Evolutionary conservation across 73 alveolate genomes (phyloP).

Genomic region (Effrenium voratum): DNA sequence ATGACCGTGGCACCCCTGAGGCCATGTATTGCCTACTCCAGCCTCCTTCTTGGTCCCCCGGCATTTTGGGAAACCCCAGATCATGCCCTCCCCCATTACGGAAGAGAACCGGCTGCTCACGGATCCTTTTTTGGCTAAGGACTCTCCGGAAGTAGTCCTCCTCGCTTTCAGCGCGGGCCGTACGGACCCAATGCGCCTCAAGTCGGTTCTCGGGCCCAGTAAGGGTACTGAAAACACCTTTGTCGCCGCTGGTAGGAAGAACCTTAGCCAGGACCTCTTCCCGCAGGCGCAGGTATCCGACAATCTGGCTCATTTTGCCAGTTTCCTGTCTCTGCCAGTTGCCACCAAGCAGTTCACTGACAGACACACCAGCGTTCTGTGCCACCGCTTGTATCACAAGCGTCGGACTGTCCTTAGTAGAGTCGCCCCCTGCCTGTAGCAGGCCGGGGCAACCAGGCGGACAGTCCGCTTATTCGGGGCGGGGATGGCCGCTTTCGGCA

Average conservation of each 20-base stretch:
- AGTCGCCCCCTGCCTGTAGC: background rate
- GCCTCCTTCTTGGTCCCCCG: background rate
- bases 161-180: background rate
- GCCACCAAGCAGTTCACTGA: background rate
- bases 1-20: background rate
- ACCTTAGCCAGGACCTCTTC: background rate
- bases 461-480: background rate
- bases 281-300: background rate
- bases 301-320: background rate
- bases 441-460: background rate
- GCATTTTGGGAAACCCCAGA: background rate
- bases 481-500: background rate
- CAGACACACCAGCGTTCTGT: background rate
- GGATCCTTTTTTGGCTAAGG: background rate
- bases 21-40: background rate
- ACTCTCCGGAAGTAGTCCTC: background rate
- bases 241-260: background rate
- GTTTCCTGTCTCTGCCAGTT: background rate
- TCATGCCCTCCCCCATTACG: background rate
- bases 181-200: background rate
- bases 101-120: background rate
- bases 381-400: background rate
- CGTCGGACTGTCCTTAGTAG: background rate
- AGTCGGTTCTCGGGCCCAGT: background rate
- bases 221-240: background rate